Evolutionary conservation across 176 grass and related monocot genomes (phyloP), one percentile per base, ranked within the genome.

Genomic region (Melocanna baccifera): DNA sequence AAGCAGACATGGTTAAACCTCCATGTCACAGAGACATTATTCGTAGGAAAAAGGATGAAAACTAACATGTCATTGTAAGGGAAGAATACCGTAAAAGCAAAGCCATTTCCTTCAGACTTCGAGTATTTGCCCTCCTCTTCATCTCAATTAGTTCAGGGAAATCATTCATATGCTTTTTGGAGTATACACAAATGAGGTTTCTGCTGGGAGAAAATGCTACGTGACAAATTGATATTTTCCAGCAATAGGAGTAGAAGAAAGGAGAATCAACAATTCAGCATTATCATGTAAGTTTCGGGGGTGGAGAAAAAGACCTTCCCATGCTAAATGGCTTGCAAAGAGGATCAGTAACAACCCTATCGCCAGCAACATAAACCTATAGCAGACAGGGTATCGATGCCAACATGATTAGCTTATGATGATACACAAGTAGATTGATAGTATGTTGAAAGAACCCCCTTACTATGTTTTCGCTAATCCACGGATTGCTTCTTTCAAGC

Each of bases 311-410:
- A 84, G 59, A 96, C 96, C 96, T 99, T 91, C 96, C 93, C 96
- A 99, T 96, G 80, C 96, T 96, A 82, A 96, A 99, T 56, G 96
- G 96, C 74, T 99, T 99, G 88, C 93, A 99, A 86, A 99, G 96
- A 14, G 90, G 88, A 91, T 99, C 96, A 9, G 84, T 94, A 63
- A 96, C 5, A 86, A 99, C 96, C 80, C 96, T 96, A 86, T 99
- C 96, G 6, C 96, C 93, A 84, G 96, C 96, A 85, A 99, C 65
- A 77, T 87, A 99, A 89, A 99, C 84, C 96, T 99, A 85, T 71
- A 87, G 47, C 39, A 92, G 34, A 59, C 69, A 12, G 67, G 23
- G 34, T 55, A 29, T 89, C 62, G 34, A 77, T 69, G 37, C 34
- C 52, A 57, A 80, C 40, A 36, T 51, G 22, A 83, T 81, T 69